phyloP scores from a whole-genome alignment of 2,329 filamentous ascomycete genomes.

The Penicillium decumbens region DNA sequence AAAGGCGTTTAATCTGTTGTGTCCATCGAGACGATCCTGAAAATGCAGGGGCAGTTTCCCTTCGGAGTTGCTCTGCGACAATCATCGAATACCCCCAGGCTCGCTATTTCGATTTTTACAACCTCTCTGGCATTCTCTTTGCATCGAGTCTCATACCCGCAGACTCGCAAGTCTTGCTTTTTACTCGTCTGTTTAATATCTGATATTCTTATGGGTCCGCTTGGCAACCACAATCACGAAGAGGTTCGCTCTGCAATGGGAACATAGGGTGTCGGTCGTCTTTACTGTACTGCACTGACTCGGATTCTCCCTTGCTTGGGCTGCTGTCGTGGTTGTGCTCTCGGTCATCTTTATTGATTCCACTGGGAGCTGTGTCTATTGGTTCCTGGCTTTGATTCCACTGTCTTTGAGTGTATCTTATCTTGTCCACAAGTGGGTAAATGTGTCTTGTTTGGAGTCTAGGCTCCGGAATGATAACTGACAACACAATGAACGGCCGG shows the following conservation, averaged over 20 bases:
- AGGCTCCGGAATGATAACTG: too few species aligned
- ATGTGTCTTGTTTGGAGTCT: background rate
- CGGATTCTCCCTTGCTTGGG: slow-evolving; percentile 5
- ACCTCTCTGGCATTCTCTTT: slow-evolving; percentile 7
- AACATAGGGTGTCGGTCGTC: slow-evolving; percentile 28
- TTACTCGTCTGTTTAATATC: slow-evolving; percentile 15
- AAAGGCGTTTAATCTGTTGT: background rate
- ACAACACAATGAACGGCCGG: background rate
- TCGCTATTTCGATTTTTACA: background rate
- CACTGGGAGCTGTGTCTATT: slow-evolving; percentile 20
- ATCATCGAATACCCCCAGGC: background rate
- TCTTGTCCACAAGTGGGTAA: background rate
- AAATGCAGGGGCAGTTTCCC: background rate
- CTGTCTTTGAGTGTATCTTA: background rate
- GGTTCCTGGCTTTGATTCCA: background rate
- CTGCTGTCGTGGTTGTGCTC: slow-evolving; percentile 12
- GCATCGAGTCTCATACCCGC: slow-evolving; percentile 11
- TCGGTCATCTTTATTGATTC: slow-evolving; percentile 33
- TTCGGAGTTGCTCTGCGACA: slow-evolving; percentile 2
- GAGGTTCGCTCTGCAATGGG: background rate
- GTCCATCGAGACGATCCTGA: background rate
- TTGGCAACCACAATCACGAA: background rate
- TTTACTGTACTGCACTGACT: slow-evolving; percentile 35
- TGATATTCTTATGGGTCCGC: background rate
- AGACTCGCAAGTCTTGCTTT: slow-evolving; percentile 5